Base-by-base conservation (phyloP, 2,329 filamentous ascomycete species). In the Pseudogymnoascus sp. region DNA sequence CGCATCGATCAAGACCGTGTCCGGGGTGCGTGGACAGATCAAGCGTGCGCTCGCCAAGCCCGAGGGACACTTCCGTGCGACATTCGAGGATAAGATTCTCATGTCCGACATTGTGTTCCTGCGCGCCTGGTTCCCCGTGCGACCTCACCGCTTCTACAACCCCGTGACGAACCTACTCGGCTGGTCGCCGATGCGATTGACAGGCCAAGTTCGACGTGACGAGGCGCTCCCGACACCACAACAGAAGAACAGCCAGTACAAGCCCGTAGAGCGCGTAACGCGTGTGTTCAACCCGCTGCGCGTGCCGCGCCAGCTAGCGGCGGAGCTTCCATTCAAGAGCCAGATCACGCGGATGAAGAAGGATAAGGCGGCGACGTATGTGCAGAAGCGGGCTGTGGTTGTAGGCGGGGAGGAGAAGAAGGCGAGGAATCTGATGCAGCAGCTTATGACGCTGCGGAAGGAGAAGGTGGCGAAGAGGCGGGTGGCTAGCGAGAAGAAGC, bases 11-110 rank as follows among this genome's bases (percentile, higher is more conserved):
- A 91, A 93, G 73, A 99, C 96, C 0, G 96, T 99, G 24, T 97
- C 93, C 0, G 96, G 96, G 61, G 87, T 99, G 65, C 85, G 95
- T 44, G 95, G 95, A 66, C 95, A 99, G 76, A 97, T 99, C 83
- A 99, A 99, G 80, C 88, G 92, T 65, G 93, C 95, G 0, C 82
- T 99, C 0, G 88, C 86, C 74, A 96, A 96, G 71, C 93, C 95
- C 1, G 95, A 99, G 68, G 95, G 95, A 59, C 89, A 93, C 77
- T 97, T 96, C 85, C 87, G 96, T 71, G 95, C 95, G 24, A 97
- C 95, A 0, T 99, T 99, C 70, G 95, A 99, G 76, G 95, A 99
- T 82, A 99, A 97, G 80, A 91, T 99, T 66, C 82, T 99, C 61
- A 92, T 96, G 84, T 91, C 87, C 75, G 95, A 99, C 74, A 96